A percentile compares a stretch with the other conserved stretches of the same genome.
These are phyloP conservation scores for Extremus antarcticus DNA, from an alignment of 495 filamentous ascomycete genomes.

Conservation along the genomic window DNA sequence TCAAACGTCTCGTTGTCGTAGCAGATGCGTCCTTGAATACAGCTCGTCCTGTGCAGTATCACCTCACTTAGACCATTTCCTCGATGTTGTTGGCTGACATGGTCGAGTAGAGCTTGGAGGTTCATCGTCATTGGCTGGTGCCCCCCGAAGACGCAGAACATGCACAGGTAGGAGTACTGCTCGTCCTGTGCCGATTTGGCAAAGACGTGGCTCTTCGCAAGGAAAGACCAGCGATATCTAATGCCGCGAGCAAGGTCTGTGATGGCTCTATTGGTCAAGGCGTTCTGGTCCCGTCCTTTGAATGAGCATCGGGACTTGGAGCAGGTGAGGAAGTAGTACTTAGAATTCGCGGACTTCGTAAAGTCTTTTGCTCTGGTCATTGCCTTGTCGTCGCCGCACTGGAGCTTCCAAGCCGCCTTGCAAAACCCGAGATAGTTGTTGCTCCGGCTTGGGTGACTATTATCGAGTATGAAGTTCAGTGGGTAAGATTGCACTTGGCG, in stretches of 20 bases:
- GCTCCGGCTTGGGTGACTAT: not conserved
- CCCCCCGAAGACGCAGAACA: conserved; percentile 4
- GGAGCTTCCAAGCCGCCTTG: not conserved
- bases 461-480: not conserved
- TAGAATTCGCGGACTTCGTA: not conserved
- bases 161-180: not conserved
- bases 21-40: conserved; percentile 2
- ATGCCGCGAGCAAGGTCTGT: conserved; percentile 3
- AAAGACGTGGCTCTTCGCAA: conserved; percentile 8
- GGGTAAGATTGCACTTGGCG: not conserved
- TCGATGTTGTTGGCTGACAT: conserved; percentile 5
- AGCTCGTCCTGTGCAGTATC: conserved; percentile 2
- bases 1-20: conserved; percentile 2
- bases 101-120: not conserved
- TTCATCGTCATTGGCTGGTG: not conserved
- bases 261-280: conserved; percentile 3
- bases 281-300: not conserved
- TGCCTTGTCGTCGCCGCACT: not conserved
- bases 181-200: not conserved
- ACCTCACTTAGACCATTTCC: not conserved
- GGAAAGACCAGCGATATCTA: conserved; percentile 1
- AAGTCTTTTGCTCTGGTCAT: conserved; percentile 3
- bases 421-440: conserved; percentile 10
- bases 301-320: not conserved
- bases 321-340: conserved; percentile 5